Evolutionary conservation across 768 basidiomycete genomes (phyloP).

Genomic region (Leccinum barrowsii): DNA sequence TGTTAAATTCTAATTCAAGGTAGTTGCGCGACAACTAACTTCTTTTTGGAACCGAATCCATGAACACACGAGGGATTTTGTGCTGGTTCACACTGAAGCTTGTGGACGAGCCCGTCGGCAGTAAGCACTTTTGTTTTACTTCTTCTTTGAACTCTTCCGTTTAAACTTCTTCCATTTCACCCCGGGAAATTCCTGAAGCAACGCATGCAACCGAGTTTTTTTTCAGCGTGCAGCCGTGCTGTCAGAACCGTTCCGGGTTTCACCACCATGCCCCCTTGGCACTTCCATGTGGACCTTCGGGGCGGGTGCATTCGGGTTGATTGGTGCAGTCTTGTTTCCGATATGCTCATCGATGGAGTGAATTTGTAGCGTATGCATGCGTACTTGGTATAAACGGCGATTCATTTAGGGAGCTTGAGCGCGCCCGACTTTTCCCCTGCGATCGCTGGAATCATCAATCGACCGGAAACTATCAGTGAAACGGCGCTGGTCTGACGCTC

Average conservation of each 20-base stretch:
- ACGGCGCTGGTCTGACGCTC: not conserved
- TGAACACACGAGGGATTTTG: not conserved
- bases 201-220: not conserved
- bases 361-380: not conserved
- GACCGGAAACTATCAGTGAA: not conserved
- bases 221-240: not conserved
- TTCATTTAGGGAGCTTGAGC: not conserved
- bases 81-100: not conserved
- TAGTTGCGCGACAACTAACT: not conserved
- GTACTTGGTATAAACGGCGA: not conserved
- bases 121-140: not conserved
- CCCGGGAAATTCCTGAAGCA: not conserved
- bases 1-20: not conserved
- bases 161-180: not conserved
- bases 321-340: not conserved
- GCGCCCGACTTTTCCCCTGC: not conserved
- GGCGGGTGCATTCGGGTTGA: not conserved
- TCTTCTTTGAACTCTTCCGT: not conserved
- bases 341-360: not conserved
- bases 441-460: not conserved
- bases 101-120: not conserved
- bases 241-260: not conserved
- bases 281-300: constrained; percentile 1
- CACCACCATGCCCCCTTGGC: not conserved
- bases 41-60: not conserved